Conservation (phyloP, 495 filamentous ascomycete genomes). For the Stereocaulon alpinum region DNA sequence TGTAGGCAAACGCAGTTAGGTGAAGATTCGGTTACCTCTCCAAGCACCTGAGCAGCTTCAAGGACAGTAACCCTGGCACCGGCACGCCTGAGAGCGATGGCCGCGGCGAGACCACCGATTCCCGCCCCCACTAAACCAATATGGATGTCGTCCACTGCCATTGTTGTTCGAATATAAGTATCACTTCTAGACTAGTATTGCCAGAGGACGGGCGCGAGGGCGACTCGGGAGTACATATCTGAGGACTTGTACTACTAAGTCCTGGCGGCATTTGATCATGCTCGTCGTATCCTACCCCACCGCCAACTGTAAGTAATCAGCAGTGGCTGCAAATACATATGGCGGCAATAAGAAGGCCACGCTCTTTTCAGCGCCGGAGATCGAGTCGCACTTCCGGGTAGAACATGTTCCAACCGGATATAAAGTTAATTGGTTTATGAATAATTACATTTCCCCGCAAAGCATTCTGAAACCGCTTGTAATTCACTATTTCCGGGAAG, state of each 20-base stretch:
- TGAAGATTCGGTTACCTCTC: slow-evolving; percentile 30
- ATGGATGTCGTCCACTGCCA: slow-evolving; percentile 22
- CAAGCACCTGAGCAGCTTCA: slow-evolving; percentile 39
- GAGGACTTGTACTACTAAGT: neutral
- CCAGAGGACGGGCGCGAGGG: neutral
- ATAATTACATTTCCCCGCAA: neutral
- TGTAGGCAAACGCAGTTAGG: neutral
- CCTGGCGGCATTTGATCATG: neutral
- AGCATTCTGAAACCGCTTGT: neutral
- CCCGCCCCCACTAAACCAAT: slow-evolving; percentile 56
- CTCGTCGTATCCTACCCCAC: neutral
- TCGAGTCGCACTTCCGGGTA: neutral
- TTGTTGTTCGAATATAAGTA: neutral
- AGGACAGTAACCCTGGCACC: slow-evolving; percentile 52
- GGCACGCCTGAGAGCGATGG: slow-evolving; percentile 52
- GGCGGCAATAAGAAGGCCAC: neutral
- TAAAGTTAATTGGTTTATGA: neutral
- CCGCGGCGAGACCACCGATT: slow-evolving; percentile 56
- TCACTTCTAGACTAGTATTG: neutral
- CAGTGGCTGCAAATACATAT: neutral
- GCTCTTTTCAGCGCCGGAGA: neutral
- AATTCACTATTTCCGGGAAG: neutral
- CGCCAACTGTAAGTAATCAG: too few species aligned
- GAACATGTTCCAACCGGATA: neutral
- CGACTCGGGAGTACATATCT: neutral